Base-by-base conservation (phyloP, 2,329 filamentous ascomycete species). In the Purpureocillium takamizusanense region DNA sequence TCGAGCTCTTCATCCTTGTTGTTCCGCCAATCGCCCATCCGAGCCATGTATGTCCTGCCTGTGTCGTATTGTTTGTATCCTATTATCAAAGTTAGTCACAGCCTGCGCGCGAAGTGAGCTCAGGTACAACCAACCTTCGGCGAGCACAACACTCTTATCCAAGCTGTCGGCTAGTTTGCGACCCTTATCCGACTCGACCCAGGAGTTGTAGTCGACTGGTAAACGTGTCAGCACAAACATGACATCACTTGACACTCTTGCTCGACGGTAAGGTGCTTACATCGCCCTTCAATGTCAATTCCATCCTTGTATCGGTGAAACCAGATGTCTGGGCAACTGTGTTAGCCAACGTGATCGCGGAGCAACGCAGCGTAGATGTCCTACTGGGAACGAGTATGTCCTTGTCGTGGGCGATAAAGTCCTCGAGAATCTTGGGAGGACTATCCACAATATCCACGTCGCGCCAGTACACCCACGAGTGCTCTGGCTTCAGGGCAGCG, bases 401-500 rank as follows among this genome's bases (percentile, higher is more conserved):
- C 55, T 81, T 81, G 60, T 98, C 86, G 55, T 97, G 92, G 15
- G 86, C 86, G 52, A 94, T 84, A 51, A 98, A 94, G 54, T 98
- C 92, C 65, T 98, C 89, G 27, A 98, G 70, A 44, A 98, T 94
- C 55, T 76, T 81, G 46, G 76, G 74, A 2, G 90, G 87, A 58
- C 84, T 94, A 56, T 98, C 89, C 34, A 86, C 80, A 51, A 98
- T 95, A 61, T 98, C 92, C 36, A 95, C 89, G 59, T 98, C 92
- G 43, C 92, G 79, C 92, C 92, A 98, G 62, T 95, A 97, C 8
- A 97, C 89, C 92, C 92, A 98, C 8, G 88, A 90, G 59, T 98
- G 92, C 44, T 97, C 88, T 0, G 88, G 80, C 67, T 94, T 94
- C 52, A 98, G 59, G 3, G 92, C 83, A 1, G 86, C 72, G 25